These are phyloP conservation scores for Ampelocalamus luodianensis DNA, from an alignment of 176 grass and related monocot genomes.

Conservation along the genomic window DNA sequence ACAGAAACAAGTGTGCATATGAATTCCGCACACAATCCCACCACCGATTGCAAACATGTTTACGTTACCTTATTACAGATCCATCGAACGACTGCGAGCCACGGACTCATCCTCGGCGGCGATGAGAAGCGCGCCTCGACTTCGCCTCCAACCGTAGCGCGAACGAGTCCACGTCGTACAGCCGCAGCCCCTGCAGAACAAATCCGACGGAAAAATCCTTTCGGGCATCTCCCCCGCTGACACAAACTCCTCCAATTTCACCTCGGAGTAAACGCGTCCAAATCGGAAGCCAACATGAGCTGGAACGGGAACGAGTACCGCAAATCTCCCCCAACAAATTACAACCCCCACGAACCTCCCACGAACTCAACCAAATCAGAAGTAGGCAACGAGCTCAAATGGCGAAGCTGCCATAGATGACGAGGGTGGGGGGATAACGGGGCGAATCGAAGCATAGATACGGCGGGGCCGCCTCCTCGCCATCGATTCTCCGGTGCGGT, in stretches of 20 bases:
- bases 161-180: conserved; percentile 60
- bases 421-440: conserved; percentile 28
- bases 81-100: conserved; percentile 59
- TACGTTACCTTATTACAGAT: conserved; percentile 58
- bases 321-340: background rate
- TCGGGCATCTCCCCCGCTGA: conserved; percentile 26
- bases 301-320: background rate
- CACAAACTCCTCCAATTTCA: background rate
- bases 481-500: conserved; percentile 30
- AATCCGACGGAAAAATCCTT: conserved; percentile 1
- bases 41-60: background rate
- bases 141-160: conserved; percentile 45
- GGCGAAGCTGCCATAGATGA: background rate
- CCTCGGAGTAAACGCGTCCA: background rate
- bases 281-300: background rate
- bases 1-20: background rate
- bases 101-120: conserved; percentile 61
- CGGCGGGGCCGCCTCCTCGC: conserved; percentile 19
- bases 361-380: background rate
- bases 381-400: background rate
- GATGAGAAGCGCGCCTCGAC: conserved; percentile 58
- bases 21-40: background rate
- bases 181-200: conserved; percentile 56
- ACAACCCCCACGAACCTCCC: background rate
- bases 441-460: conserved; percentile 65